phyloP scores from a whole-genome alignment of 2,329 filamentous ascomycete genomes.

The Aspergillus sergii region DNA sequence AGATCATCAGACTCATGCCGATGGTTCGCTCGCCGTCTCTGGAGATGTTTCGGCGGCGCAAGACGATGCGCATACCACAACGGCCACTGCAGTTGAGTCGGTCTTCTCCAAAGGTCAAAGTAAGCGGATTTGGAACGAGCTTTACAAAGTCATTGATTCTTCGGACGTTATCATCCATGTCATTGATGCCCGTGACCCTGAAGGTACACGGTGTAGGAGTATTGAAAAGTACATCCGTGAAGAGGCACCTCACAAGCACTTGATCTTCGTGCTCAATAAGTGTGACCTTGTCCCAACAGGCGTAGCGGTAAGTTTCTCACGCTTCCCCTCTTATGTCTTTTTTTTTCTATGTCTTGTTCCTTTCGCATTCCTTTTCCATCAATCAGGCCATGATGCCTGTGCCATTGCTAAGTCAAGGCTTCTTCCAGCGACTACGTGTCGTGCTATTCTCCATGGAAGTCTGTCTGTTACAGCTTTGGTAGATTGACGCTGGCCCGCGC shows the following conservation, averaged over 20 bases:
- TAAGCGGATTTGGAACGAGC: conserved; percentile 95
- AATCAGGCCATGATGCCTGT: conserved; percentile 27
- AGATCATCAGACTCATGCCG: conserved; percentile 76
- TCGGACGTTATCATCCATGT: conserved; percentile 97
- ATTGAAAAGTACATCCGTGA: conserved; percentile 92
- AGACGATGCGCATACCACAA: conserved; percentile 45
- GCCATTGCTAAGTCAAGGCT: conserved; percentile 85
- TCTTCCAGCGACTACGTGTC: conserved; percentile 62
- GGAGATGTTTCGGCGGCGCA: conserved; percentile 52
- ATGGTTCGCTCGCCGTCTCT: conserved; percentile 65
- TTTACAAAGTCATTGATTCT: conserved; percentile 93
- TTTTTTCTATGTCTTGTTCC: conserved; percentile 6
- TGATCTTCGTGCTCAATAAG: conserved; percentile 88
- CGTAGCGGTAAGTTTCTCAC: conserved; percentile 78
- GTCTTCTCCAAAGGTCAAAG: conserved; percentile 95
- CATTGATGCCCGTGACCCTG: conserved; percentile 82
- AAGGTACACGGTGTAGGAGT: conserved; percentile 85
- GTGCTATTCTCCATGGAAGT: conserved; percentile 69
- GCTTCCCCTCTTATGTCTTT: conserved; percentile 7
- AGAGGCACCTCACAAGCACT: conserved; percentile 94
- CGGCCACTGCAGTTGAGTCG: conserved; percentile 71
- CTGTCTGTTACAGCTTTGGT: conserved; percentile 99
- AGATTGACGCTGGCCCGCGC: conserved; percentile 80
- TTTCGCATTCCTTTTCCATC: conserved; percentile 17
- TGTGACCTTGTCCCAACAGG: conserved; percentile 89